These are phyloP conservation scores for Phytophthora multivora DNA, from an alignment of 352 stramenopile genomes.

Conservation along the genomic window DNA sequence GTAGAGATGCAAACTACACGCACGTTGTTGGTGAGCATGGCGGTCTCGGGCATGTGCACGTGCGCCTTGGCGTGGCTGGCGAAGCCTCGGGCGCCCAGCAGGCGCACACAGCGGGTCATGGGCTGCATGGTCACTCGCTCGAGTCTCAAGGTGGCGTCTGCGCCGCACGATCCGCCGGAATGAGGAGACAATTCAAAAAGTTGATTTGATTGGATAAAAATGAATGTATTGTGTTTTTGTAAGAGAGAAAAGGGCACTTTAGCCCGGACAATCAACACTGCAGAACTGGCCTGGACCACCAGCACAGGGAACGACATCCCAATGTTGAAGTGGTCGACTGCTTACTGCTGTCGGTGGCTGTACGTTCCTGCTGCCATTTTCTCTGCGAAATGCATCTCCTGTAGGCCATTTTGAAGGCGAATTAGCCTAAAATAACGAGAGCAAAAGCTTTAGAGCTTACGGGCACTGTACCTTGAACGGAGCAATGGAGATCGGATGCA, in stretches of 20 bases:
- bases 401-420: not conserved
- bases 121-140: slow-evolving; percentile 38
- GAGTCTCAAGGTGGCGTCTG: slow-evolving; percentile 21
- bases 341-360: slow-evolving; percentile 37
- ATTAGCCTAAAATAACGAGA: not conserved
- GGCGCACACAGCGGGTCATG: slow-evolving; percentile 28
- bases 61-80: slow-evolving; percentile 54
- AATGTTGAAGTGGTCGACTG: slow-evolving; percentile 4
- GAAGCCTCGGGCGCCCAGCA: slow-evolving; percentile 55
- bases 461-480: slow-evolving; percentile 59
- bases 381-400: slow-evolving; percentile 80
- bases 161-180: slow-evolving; percentile 21
- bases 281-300: slow-evolving; percentile 14
- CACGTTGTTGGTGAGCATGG: slow-evolving; percentile 90
- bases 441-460: too few relatives aligned
- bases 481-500: slow-evolving; percentile 58
- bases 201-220: slow-evolving; percentile 29
- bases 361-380: slow-evolving; percentile 65
- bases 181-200: slow-evolving; percentile 1
- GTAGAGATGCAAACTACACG: slow-evolving; percentile 10
- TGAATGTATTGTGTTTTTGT: not conserved
- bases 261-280: slow-evolving; percentile 4
- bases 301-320: slow-evolving; percentile 18
- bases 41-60: slow-evolving; percentile 85
- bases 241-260: not conserved